Conservation (phyloP, 352 stramenopile species). For the Pythium vanterpoolii region DNA sequence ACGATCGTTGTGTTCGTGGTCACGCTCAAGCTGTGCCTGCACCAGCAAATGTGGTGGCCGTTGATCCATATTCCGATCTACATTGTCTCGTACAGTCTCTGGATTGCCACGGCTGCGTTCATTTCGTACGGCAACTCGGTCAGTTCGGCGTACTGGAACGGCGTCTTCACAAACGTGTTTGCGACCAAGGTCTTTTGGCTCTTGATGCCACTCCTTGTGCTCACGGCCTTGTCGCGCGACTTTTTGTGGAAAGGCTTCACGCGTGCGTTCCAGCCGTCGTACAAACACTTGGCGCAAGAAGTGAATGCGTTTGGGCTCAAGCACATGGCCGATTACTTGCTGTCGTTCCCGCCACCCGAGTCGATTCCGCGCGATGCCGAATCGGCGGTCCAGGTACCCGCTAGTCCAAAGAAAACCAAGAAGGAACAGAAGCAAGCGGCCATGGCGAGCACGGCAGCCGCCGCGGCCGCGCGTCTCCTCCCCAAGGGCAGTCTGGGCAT, state of each 20-base stretch:
- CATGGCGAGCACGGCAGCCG: constrained; percentile 13
- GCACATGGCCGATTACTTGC: constrained; percentile 60
- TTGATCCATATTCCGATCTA: constrained; percentile 67
- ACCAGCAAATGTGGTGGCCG: constrained; percentile 84
- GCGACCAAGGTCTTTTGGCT: constrained; percentile 71
- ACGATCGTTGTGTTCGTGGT: constrained; percentile 75
- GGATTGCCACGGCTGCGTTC: constrained; percentile 66
- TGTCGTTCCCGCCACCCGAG: constrained; percentile 76
- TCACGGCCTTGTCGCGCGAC: constrained; percentile 70
- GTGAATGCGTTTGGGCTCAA: constrained; percentile 64
- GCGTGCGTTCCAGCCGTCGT: constrained; percentile 75
- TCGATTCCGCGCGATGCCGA: constrained; percentile 55
- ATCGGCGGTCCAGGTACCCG: constrained; percentile 8
- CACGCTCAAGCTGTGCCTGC: constrained; percentile 72
- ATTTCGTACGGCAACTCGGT: constrained; percentile 73
- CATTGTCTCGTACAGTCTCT: constrained; percentile 59
- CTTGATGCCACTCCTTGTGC: constrained; percentile 64
- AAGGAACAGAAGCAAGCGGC: neutral
- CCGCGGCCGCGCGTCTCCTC: constrained; percentile 22
- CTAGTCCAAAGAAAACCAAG: constrained; percentile 11
- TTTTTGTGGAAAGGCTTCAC: constrained; percentile 83
- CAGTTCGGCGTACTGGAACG: constrained; percentile 82
- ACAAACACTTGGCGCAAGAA: constrained; percentile 85
- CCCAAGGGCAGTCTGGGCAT: constrained; percentile 11
- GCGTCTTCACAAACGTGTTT: constrained; percentile 75